phyloP scores from a whole-genome alignment of 345 rosid species.

The Pistacia vera region DNA sequence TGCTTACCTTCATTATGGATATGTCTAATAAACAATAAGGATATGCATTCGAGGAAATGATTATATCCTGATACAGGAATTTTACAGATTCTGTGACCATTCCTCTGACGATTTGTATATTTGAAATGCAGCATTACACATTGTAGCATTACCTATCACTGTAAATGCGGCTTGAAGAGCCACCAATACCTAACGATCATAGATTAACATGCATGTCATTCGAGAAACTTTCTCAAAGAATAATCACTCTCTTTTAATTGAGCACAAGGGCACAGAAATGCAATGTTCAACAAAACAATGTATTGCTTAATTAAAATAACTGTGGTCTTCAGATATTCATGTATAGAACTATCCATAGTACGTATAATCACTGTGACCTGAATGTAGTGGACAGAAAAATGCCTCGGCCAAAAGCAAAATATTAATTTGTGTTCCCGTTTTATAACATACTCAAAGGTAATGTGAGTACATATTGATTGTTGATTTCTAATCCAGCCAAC shows the following conservation, averaged over 20 bases:
- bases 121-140: slow-evolving; percentile 83
- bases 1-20: too few species aligned
- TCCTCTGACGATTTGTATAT: slow-evolving; percentile 56
- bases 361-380: neutral
- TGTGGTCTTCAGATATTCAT: neutral
- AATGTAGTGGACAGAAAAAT: neutral
- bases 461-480: neutral
- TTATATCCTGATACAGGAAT: slow-evolving; percentile 10
- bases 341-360: neutral
- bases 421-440: too few species aligned
- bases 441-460: too few species aligned
- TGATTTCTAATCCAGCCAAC: too few species aligned
- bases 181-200: neutral
- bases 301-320: neutral
- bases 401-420: too few species aligned
- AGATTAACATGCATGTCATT: neutral
- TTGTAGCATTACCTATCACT: slow-evolving; percentile 69
- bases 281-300: neutral
- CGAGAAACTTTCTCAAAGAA: neutral
- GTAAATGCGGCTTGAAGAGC: slow-evolving; percentile 32
- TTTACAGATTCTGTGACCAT: slow-evolving; percentile 42
- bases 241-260: neutral
- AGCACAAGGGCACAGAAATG: neutral
- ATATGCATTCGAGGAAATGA: neutral
- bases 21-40: too few species aligned